Evolutionary conservation across 1,284 basidiomycete species (phyloP).

Genomic region (Pascua sp.): DNA sequence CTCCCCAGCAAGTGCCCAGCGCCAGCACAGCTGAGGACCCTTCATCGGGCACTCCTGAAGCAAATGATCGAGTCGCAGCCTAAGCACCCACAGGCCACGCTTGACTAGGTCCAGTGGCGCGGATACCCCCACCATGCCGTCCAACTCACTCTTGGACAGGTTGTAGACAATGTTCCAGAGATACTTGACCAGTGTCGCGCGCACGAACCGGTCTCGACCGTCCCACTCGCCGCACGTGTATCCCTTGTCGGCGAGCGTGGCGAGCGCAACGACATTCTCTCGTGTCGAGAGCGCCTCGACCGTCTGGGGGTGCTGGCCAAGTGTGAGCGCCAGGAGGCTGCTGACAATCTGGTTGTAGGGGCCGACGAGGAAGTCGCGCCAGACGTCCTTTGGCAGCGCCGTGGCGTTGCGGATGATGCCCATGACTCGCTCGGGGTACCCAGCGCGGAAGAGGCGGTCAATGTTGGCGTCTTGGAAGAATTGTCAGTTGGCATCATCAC

Average conservation of each 20-base stretch:
- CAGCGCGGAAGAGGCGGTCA: neutral
- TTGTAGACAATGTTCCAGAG: neutral
- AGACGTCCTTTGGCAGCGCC: neutral
- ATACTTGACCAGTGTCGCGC: neutral
- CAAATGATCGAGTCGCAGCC: neutral
- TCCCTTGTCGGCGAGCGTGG: neutral
- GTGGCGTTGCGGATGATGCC: neutral
- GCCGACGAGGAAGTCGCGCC: conserved; percentile 1
- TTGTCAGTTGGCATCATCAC: no score
- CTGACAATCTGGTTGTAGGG: neutral
- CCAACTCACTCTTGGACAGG: neutral
- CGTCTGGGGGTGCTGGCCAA: neutral
- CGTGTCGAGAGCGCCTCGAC: neutral
- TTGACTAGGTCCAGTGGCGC: neutral
- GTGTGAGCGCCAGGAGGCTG: neutral
- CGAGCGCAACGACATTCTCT: neutral
- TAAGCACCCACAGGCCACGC: neutral
- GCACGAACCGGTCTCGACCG: neutral
- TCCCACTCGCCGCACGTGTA: conserved; percentile 2
- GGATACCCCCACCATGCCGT: no score
- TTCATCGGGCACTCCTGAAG: neutral
- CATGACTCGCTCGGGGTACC: neutral
- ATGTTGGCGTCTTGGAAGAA: neutral
- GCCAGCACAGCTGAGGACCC: no score
- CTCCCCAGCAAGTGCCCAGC: no score